Conservation (phyloP, 2,329 filamentous ascomycete species). For the Botrytis paeoniae region DNA sequence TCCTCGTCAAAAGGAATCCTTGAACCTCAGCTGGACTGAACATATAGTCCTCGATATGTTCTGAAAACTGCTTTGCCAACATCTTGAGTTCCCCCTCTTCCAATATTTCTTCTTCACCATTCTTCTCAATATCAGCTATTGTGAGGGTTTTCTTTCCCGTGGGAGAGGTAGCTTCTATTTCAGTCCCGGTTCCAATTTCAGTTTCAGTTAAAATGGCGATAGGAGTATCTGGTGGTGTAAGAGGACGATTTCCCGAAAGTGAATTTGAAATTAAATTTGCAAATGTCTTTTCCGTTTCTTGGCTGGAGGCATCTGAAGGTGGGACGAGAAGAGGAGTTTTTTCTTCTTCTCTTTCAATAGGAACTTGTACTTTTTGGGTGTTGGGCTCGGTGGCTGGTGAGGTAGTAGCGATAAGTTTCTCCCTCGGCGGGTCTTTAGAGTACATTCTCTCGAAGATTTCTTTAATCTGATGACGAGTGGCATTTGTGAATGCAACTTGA, state of each 20-base stretch:
- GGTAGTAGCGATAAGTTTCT: conserved; percentile 22
- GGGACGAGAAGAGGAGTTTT: neutral
- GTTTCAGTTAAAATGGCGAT: neutral
- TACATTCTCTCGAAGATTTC: conserved; percentile 64
- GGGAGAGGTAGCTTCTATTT: neutral
- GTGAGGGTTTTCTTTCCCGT: neutral
- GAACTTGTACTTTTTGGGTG: neutral
- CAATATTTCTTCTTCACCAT: conserved; percentile 2
- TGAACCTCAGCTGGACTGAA: conserved; percentile 63
- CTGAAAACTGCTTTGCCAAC: conserved; percentile 45
- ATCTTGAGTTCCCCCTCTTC: conserved; percentile 39
- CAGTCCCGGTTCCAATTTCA: neutral
- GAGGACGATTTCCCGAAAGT: conserved; percentile 1
- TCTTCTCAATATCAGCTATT: neutral
- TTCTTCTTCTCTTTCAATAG: conserved; percentile 5
- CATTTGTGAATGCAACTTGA: conserved; percentile 62
- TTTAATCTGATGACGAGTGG: conserved; percentile 51
- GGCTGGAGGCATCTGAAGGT: neutral
- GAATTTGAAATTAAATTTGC: neutral
- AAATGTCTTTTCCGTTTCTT: neutral
- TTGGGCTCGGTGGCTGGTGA: conserved; percentile 27
- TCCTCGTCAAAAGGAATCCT: conserved; percentile 61
- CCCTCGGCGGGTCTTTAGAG: conserved; percentile 38
- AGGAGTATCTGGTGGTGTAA: conserved; percentile 28
- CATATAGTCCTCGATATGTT: conserved; percentile 49